Evolutionary conservation across 352 stramenopile species (phyloP), one percentile per base, ranked within the genome.

Genomic region (Phytophthora europaea): DNA sequence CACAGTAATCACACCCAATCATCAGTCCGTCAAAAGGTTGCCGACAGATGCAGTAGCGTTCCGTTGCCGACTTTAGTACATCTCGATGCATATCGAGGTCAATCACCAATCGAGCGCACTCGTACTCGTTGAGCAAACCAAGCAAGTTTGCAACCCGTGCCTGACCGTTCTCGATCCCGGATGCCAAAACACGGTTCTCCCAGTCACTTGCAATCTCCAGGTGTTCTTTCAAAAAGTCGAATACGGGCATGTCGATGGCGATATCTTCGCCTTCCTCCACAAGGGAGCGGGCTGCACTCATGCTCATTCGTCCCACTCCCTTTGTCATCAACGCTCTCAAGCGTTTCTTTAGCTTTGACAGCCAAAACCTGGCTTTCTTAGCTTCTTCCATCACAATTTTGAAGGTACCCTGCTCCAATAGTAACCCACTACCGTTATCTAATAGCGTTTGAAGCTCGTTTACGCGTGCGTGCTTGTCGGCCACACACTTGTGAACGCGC

Each of bases 1-100:
- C 90, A 63, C 91, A 97, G 63, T 87, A 75, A 61, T 97, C 91
- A 31, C 91, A 97, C 4, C 91, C 91, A 48, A 97, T 96, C 91
- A 97, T 97, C 22, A 97, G 74, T 3, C 91, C 91, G 70, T 96
- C 90, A 73, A 95, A 97, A n/a, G 91, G 91, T 70, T 96, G 91
- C 4, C 91, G 85, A 43, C 91, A 97, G n/a, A 97, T 94, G 65
- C 91, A 97, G 64, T 94, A 97, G 2, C 89, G 93, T 76, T 97
- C 92, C 2, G 94, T 97, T 5, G 93, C 95, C n/a, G 96, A 94
- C 63, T 97, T 93, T 12, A 99, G 79, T 34, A 97, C 91, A 38
- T 96, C 87, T 10, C 88, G 86, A 69, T 97, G 89, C 86, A 95
- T 95, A 36, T 96, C 87, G 28, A 97, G 64, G 61, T 97, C 91